Evolutionary conservation across 805 yeast species (phyloP).

Genomic region (Spathaspora arborariae): DNA sequence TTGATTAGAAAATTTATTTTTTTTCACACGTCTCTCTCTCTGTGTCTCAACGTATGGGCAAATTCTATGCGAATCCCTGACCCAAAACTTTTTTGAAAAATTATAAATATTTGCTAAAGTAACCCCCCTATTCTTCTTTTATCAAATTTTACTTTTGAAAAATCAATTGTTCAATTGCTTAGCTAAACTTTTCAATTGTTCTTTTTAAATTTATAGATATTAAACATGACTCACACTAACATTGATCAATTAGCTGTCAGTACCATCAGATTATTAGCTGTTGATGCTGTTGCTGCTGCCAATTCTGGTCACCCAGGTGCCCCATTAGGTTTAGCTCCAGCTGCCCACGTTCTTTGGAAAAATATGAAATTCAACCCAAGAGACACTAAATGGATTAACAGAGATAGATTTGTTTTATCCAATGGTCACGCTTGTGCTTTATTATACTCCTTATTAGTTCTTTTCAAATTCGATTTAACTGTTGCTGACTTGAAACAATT

Average conservation of each 20-base stretch:
- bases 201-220: slow-evolving; percentile 1
- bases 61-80: slow-evolving; percentile 1
- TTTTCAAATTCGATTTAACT: slow-evolving; percentile 77
- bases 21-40: neutral
- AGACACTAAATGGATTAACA: slow-evolving; percentile 88
- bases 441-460: slow-evolving; percentile 77
- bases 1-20: neutral
- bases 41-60: neutral
- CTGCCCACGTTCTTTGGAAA: slow-evolving; percentile 84
- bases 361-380: slow-evolving; percentile 84
- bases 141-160: neutral
- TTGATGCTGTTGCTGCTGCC: slow-evolving; percentile 82
- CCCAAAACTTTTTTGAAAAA: neutral
- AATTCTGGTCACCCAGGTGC: slow-evolving; percentile 99
- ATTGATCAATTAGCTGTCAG: slow-evolving; percentile 73
- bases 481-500: slow-evolving; percentile 86
- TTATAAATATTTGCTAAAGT: slow-evolving; percentile 1
- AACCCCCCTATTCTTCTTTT: neutral
- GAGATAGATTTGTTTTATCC: slow-evolving; percentile 92
- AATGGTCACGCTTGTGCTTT: slow-evolving; percentile 97
- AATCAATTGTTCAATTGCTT: neutral
- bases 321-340: slow-evolving; percentile 96
- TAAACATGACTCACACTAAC: slow-evolving; percentile 9
- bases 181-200: slow-evolving; percentile 5
- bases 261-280: slow-evolving; percentile 86